Conservation (phyloP, 2,329 filamentous ascomycete genomes). For the Trichoderma sp. region DNA sequence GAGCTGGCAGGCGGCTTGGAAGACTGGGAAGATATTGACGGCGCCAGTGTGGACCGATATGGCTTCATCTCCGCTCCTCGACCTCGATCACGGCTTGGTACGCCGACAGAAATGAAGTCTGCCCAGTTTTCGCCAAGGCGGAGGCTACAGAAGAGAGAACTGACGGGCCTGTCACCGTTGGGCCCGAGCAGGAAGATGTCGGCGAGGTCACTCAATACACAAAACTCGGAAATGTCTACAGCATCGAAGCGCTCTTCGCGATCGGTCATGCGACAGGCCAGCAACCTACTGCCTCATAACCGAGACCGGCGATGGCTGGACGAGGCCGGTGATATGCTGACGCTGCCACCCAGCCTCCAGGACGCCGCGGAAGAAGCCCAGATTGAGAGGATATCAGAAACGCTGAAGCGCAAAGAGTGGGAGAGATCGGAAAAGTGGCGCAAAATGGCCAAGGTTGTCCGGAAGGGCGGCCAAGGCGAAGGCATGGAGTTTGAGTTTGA, state of each 20-base stretch:
- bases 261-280: conserved; percentile 60
- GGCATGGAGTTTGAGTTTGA: conserved; percentile 79
- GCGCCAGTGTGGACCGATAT: conserved; percentile 66
- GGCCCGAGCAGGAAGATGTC: conserved; percentile 60
- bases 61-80: conserved; percentile 64
- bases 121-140: conserved; percentile 51
- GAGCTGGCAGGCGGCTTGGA: conserved; percentile 64
- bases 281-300: conserved; percentile 64
- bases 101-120: conserved; percentile 48
- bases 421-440: conserved; percentile 69
- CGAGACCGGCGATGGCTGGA: conserved; percentile 64
- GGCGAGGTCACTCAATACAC: conserved; percentile 61
- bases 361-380: conserved; percentile 61
- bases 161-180: conserved; percentile 43
- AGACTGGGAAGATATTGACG: conserved; percentile 68
- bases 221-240: conserved; percentile 56
- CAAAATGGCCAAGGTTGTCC: conserved; percentile 64
- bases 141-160: conserved; percentile 47
- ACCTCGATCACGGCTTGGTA: conserved; percentile 49
- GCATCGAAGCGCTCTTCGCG: conserved; percentile 58
- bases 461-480: conserved; percentile 56
- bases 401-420: conserved; percentile 65
- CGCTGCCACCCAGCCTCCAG: conserved; percentile 59
- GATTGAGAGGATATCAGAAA: conserved; percentile 56
- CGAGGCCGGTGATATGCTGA: conserved; percentile 69